phyloP scores from a whole-genome alignment of 176 grass and related monocot genomes.

The Guadua angustifolia region DNA sequence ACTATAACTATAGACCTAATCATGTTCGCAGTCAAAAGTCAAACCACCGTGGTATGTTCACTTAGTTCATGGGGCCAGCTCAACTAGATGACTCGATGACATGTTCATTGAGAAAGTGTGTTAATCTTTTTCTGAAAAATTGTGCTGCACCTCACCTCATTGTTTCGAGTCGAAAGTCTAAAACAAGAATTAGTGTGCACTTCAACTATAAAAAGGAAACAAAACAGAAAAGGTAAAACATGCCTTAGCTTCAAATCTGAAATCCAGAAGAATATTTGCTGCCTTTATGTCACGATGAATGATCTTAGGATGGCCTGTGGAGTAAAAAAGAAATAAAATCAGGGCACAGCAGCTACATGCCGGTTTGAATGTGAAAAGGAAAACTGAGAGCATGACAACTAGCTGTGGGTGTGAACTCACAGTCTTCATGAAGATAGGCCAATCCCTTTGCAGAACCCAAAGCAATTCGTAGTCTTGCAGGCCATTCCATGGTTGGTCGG shows the following conservation, averaged over 20 bases:
- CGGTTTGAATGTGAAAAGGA: slow-evolving; percentile 18
- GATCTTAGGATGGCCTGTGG: slow-evolving; percentile 72
- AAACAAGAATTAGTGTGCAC: not conserved
- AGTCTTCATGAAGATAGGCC: slow-evolving; percentile 87
- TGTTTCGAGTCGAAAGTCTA: not conserved
- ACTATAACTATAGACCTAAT: not conserved
- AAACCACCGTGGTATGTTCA: not conserved
- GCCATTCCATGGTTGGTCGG: slow-evolving; percentile 68
- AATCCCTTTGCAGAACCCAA: slow-evolving; percentile 82
- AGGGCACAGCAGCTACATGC: not conserved
- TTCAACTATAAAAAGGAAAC: slow-evolving; percentile 16
- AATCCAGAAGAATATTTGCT: slow-evolving; percentile 76
- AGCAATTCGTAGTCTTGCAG: slow-evolving; percentile 69
- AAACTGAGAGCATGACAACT: slow-evolving; percentile 36
- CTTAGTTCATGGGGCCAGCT: not conserved
- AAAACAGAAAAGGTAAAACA: not conserved
- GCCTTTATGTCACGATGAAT: slow-evolving; percentile 84
- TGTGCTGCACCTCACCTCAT: not conserved
- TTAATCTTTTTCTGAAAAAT: not conserved
- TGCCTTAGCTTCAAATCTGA: slow-evolving; percentile 79
- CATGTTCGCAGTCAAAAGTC: not conserved
- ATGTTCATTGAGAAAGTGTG: not conserved
- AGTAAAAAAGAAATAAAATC: slow-evolving; percentile 21
- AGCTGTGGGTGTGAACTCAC: slow-evolving; percentile 54
- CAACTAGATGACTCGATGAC: not conserved